phyloP scores from a whole-genome alignment of 306 rosid species.

The Prunus armeniaca region DNA sequence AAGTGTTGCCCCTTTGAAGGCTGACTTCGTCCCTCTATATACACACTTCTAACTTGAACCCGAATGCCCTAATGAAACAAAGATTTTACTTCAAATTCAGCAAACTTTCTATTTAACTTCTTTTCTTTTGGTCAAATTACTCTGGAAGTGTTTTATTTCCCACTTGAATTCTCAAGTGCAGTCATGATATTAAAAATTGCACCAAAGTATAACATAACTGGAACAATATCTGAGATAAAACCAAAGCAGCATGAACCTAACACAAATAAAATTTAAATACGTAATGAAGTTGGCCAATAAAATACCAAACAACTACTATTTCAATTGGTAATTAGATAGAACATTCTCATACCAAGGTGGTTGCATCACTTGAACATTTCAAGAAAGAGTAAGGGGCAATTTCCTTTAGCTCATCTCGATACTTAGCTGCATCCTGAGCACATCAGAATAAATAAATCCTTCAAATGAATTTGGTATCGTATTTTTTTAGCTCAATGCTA shows the following conservation, averaged over 20 bases:
- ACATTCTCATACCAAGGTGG: slow-evolving; percentile 62
- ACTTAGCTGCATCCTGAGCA: slow-evolving; percentile 83
- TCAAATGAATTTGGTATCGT: neutral
- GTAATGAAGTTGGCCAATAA: neutral
- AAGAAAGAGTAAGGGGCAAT: slow-evolving; percentile 73
- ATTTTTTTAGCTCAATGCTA: neutral
- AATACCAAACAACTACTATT: no score
- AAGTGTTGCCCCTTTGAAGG: slow-evolving; percentile 78
- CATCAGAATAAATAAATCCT: neutral
- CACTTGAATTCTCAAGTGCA: neutral
- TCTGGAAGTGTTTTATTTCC: neutral
- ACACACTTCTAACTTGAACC: slow-evolving; percentile 94
- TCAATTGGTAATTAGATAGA: neutral
- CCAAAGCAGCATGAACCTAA: neutral
- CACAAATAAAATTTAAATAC: neutral
- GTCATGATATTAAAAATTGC: neutral
- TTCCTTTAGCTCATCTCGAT: slow-evolving; percentile 77
- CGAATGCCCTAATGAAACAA: slow-evolving; percentile 65
- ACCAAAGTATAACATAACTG: neutral
- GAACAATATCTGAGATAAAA: neutral
- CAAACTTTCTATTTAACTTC: neutral
- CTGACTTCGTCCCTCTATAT: slow-evolving; percentile 92
- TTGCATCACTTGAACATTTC: slow-evolving; percentile 90
- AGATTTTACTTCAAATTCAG: slow-evolving; percentile 20
- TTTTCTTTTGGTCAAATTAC: neutral